Base-by-base conservation (phyloP, 768 basidiomycete genomes). In the Leccinum subtestaceum region DNA sequence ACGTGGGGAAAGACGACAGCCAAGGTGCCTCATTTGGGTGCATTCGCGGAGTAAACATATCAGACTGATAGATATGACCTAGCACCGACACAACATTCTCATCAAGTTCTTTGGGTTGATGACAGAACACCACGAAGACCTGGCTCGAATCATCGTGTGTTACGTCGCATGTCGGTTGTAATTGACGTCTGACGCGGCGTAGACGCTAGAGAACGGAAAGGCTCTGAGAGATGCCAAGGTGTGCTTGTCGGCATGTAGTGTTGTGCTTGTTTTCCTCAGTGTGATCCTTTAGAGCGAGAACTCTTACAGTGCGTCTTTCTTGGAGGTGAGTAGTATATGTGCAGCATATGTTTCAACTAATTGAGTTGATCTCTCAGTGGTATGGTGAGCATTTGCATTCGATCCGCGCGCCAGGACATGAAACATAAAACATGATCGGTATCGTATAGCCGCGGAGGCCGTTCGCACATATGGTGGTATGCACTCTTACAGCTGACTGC, bases 191-290 rank as follows among this genome's bases (percentile, higher is more conserved):
- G 34, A 67, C 60, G 2, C 49, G 53, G 48, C 51, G 40, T 72
- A 93, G 92, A 95, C 93, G 6, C 75, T 95, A 60, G 97, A 99
- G 77, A 99, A 99, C 68, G 97, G 97, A 36, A 99, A 98, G 76
- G 82, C 94, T 8, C 76, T 97, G 47, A 76, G 78, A 0, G 95
- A 98, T 64, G 91, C 84, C 36, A 89, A 91, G 83, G 91, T 89
- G 61, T 2, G 53, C 45, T 29, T 13, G 51, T 50, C 56, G 29
- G 7, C 21, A 12, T 47, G 38, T 23, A 23, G n/a, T 19, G 23
- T 45, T 17, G 15, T 34, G 1, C 9, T 25, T 51, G n/a, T 9
- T 25, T 32, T 15, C 17, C 51, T 64, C 29, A 38, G 19, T 48
- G 43, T 2, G 1, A 2, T 48, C 56, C 12, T 47, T 36, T 60